Conservation (phyloP, 2,329 filamentous ascomycete genomes). For the Zasmidium citrigriseum region DNA sequence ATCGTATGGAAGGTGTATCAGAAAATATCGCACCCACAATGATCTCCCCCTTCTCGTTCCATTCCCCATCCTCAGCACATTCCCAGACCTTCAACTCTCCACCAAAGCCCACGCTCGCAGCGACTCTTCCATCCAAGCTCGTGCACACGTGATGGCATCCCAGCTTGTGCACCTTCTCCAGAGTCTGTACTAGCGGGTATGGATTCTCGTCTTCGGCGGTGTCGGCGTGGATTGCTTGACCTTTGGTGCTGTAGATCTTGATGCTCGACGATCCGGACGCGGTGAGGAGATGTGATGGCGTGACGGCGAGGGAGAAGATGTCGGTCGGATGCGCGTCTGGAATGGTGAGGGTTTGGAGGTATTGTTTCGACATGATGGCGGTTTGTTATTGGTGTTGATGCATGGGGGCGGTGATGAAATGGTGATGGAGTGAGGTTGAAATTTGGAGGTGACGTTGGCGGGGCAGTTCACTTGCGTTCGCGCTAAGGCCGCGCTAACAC, state of each 20-base stretch:
- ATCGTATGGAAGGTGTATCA: not conserved
- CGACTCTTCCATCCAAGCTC: slow-evolving; percentile 66
- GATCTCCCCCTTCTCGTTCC: slow-evolving; percentile 50
- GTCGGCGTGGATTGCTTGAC: slow-evolving; percentile 32
- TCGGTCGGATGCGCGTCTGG: slow-evolving; percentile 58
- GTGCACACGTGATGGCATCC: slow-evolving; percentile 89
- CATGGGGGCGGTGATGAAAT: not conserved
- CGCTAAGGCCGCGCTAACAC: not conserved
- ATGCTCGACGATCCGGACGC: slow-evolving; percentile 82
- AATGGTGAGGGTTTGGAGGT: slow-evolving; percentile 87
- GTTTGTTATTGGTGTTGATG: not conserved
- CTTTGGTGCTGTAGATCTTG: slow-evolving; percentile 72
- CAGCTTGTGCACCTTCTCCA: slow-evolving; percentile 78
- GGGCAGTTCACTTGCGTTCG: not conserved
- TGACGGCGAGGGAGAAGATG: slow-evolving; percentile 41
- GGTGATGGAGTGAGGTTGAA: not conserved
- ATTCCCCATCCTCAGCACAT: slow-evolving; percentile 51
- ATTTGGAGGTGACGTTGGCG: not conserved
- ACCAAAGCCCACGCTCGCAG: slow-evolving; percentile 84
- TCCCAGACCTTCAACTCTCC: slow-evolving; percentile 87
- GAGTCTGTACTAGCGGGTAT: slow-evolving; percentile 76
- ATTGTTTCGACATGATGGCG: slow-evolving; percentile 79
- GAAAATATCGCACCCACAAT: not conserved
- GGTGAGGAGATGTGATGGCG: slow-evolving; percentile 63
- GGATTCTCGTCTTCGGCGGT: slow-evolving; percentile 51